Base-by-base conservation (phyloP, 1,284 basidiomycete genomes). In the Microstroma glucosiphilum region DNA sequence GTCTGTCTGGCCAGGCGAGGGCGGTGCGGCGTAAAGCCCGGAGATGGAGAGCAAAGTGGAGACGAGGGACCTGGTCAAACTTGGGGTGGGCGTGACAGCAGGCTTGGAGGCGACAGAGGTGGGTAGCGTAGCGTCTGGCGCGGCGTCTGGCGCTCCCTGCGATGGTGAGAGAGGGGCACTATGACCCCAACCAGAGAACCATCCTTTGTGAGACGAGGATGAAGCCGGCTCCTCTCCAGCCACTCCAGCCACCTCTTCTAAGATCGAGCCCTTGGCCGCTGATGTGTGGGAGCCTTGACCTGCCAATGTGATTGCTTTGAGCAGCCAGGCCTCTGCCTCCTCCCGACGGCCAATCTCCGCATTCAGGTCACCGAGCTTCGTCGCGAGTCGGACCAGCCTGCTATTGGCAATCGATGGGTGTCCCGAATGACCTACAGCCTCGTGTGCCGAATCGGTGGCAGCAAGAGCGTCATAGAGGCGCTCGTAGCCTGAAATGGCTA, bases 361-460 rank as follows among this genome's bases (percentile, higher is more conserved):
- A 57, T 70, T 60, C 3, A 75, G 60, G 49, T 69, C 68, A 17
- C 68, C 73, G 19, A 75, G n/a, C 60, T 73, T 73, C n/a, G 67
- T 71, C 4, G 73, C 71, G 1, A 75, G 58, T 19, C 69, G 56
- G 0, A 73, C 73, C 25, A 67, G 53, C 57, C 59, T 60, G n/a
- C 57, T 58, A 15, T 60, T 19, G 9, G 41, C 41, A 40, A 58
- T 42, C 6, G n/a, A n/a, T 13, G 48, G 49, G 40, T 62, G 48
- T 9, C 60, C 61, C 7, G 61, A 51, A 7, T 43, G n/a, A n/a
- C 37, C 30, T 17, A 42, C 60, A 8, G 26, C 60, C n/a, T 48
- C 58, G 8, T 49, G 40, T 54, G 48, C 40, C 26, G 37, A 25
- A 11, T 21, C 26, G 12, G 54, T 53, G 17, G 54, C 40, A 49